Percentiles rank a stretch among this genome's conserved stretches.
Conservation (phyloP, 192 early-diverging fungal genomes). For the Pilobolus umbonatus region DNA sequence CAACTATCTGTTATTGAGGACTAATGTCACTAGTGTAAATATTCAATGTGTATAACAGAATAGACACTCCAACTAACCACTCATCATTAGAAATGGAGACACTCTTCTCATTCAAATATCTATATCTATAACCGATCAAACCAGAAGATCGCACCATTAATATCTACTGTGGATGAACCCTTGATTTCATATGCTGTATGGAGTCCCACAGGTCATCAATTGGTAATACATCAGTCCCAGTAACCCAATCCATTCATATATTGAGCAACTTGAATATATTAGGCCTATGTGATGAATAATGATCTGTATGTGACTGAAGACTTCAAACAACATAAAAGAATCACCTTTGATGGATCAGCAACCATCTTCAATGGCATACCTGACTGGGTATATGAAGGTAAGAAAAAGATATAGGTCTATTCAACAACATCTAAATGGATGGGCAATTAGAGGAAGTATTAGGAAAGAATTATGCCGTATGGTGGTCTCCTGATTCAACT, state of each 20-base stretch:
- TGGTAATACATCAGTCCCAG: slow-evolving; percentile 25
- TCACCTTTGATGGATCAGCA: slow-evolving; percentile 82
- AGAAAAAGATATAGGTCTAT: background rate
- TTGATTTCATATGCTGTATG: slow-evolving; percentile 67
- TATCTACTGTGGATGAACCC: slow-evolving; percentile 37
- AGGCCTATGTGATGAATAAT: slow-evolving; percentile 84
- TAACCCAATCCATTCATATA: no score
- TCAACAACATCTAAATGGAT: background rate
- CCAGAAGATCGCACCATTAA: slow-evolving; percentile 54
- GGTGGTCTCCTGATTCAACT: slow-evolving; percentile 84
- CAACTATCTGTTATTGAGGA: slow-evolving; percentile 71
- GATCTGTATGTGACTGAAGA: slow-evolving; percentile 83
- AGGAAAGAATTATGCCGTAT: slow-evolving; percentile 58
- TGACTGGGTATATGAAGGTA: slow-evolving; percentile 94
- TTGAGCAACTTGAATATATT: background rate
- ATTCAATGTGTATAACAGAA: background rate
- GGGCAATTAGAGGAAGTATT: slow-evolving; percentile 77
- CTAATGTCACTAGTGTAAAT: slow-evolving; percentile 46
- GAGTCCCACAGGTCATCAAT: slow-evolving; percentile 72
- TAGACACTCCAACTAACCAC: background rate
- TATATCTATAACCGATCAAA: slow-evolving; percentile 67
- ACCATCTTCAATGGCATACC: slow-evolving; percentile 88
- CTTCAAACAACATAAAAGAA: slow-evolving; percentile 56
- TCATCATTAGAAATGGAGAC: slow-evolving; percentile 67
- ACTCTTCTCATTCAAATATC: slow-evolving; percentile 79